Base-by-base conservation (phyloP, 192 early-diverging fungal species). In the Pilaira anomala region DNA sequence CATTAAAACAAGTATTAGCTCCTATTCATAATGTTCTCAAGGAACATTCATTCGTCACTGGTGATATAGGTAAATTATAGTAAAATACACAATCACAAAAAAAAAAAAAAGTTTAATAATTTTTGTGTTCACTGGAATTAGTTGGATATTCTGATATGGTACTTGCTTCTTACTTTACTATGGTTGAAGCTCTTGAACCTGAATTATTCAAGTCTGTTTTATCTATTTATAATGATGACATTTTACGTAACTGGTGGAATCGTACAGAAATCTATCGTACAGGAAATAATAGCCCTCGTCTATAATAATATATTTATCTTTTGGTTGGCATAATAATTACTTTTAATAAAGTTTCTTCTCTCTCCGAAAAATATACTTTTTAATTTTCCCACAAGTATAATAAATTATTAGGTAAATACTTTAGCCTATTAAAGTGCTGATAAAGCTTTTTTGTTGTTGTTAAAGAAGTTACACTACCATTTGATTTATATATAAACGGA, bases 71-170 rank as follows among this genome's bases (percentile, higher is more conserved):
- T 79, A 79, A 71, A 52, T 45, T 26, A 30, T 5, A 28, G 19
- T 19, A 48, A 21, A 7, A 25, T 6, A 6, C 33, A 24, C 19
- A 50, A 50, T 50, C 49, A 24, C 3, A 14, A 4, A 12, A 21
- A 7, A 12, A 1, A 18, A 24, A 24, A 25, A 16, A 26, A 13
- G 8, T 39, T 24, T 41, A 24, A 7, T 40, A 22, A 29, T 28
- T 28, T 5, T 41, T n/a, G n/a, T n/a, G n/a, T n/a, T n/a, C n/a
- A n/a, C n/a, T n/a, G n/a, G n/a, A n/a, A n/a, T n/a, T 13, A 77
- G 79, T 72, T 58, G 71, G 76, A 14, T 80, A 67, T 65, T 67
- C 76, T 4, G 76, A 78, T 51, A 68, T 76, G 42, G 60, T 71
- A 0, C 24, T 80, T 8, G 76, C 68, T 4, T 59, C 73, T 7